These are phyloP conservation scores for Paralagenidium karlingii DNA, from an alignment of 352 stramenopile species.

Conservation along the genomic window DNA sequence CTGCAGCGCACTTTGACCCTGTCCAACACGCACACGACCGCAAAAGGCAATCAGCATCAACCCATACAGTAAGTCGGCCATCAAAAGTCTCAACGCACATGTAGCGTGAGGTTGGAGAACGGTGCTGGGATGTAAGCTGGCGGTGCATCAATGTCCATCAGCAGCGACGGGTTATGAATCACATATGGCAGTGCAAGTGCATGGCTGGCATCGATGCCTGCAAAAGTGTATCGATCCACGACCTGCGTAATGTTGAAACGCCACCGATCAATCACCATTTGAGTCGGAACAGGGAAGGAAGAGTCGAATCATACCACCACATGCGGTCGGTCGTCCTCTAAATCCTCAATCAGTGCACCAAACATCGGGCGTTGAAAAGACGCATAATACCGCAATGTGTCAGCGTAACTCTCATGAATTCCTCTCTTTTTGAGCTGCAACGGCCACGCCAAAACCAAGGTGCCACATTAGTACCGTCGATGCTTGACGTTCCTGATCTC, in stretches of 20 bases:
- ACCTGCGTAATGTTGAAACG: too few species aligned
- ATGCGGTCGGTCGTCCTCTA: slow-evolving; percentile 48
- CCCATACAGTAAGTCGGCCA: not conserved
- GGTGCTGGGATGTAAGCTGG: slow-evolving; percentile 67
- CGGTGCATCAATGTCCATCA: slow-evolving; percentile 78
- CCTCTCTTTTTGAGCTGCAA: too few species aligned
- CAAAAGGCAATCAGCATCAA: slow-evolving; percentile 4
- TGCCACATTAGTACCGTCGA: too few species aligned
- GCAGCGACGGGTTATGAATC: slow-evolving; percentile 66
- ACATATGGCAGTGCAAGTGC: slow-evolving; percentile 56
- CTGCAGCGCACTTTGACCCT: slow-evolving; percentile 62
- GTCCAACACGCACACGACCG: not conserved
- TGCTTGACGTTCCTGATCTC: too few species aligned
- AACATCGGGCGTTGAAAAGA: slow-evolving; percentile 76
- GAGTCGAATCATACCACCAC: slow-evolving; percentile 33
- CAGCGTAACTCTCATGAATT: slow-evolving; percentile 61
- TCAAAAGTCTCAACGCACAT: slow-evolving; percentile 22
- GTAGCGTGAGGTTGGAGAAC: slow-evolving; percentile 72
- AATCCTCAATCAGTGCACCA: slow-evolving; percentile 29
- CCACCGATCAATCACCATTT: not conserved
- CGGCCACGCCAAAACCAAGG: slow-evolving; percentile 4
- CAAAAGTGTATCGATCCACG: slow-evolving; percentile 75
- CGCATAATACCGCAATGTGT: slow-evolving; percentile 56
- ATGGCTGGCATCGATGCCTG: slow-evolving; percentile 54
- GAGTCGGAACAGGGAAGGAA: not conserved